Evolutionary conservation across 371 early-diverging fungal genomes (phyloP).

Genomic region (Haplosporangium sp.): DNA sequence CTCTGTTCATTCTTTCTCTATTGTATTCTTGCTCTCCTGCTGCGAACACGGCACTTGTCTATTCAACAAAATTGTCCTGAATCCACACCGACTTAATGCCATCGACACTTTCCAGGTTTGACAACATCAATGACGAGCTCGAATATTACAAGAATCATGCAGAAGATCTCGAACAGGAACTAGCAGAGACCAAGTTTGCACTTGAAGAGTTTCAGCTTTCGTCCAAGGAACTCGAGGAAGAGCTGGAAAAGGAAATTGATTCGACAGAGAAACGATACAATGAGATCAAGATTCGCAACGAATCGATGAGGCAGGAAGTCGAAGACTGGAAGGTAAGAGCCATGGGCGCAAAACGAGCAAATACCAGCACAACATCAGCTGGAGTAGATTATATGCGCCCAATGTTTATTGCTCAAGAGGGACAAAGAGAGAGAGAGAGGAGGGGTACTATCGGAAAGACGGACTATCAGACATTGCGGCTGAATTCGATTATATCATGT

Average conservation of each 20-base stretch:
- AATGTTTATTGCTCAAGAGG: no score
- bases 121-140: constrained; percentile 67
- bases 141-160: constrained; percentile 66
- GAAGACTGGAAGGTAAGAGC: constrained; percentile 78
- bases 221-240: constrained; percentile 74
- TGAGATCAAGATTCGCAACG: constrained; percentile 70
- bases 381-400: no score
- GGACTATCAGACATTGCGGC: not conserved
- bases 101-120: constrained; percentile 46
- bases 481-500: not conserved
- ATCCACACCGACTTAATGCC: not conserved
- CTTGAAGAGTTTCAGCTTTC: constrained; percentile 74
- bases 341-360: no score
- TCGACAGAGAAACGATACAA: constrained; percentile 69
- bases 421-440: no score
- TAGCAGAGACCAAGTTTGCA: constrained; percentile 68
- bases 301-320: constrained; percentile 67
- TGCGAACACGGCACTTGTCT: no score
- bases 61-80: no score
- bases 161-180: constrained; percentile 61
- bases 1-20: not conserved
- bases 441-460: no score
- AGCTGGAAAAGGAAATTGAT: constrained; percentile 71
- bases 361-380: no score
- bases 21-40: not conserved